Conservation (phyloP, 2,329 filamentous ascomycete genomes). For the Verticillium isaacii region DNA sequence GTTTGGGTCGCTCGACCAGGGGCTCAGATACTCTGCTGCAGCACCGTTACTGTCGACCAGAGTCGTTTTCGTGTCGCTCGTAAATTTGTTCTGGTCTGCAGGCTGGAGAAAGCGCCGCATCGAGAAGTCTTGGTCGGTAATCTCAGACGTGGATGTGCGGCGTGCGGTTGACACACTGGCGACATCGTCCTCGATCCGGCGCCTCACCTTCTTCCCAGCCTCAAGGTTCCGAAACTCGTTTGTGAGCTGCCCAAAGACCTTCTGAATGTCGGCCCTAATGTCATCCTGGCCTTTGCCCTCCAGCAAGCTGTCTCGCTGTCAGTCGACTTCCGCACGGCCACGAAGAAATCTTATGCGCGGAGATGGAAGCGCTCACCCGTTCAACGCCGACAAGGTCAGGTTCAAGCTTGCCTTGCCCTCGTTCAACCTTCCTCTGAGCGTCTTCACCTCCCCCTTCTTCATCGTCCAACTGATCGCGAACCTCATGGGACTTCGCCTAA, state of each 20-base stretch:
- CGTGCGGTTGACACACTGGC: not conserved
- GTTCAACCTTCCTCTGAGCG: not conserved
- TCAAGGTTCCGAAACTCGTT: not conserved
- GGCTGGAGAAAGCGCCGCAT: not conserved
- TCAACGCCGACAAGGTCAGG: not conserved
- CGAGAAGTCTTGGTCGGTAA: not conserved
- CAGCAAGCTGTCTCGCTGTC: not conserved
- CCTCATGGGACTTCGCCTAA: not conserved
- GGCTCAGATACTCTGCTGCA: not conserved
- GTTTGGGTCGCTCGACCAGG: not conserved
- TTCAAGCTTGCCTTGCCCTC: constrained; percentile 2
- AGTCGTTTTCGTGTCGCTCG: not conserved
- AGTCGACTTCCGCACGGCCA: not conserved
- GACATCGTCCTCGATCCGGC: not conserved
- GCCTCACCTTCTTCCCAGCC: not conserved
- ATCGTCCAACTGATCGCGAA: not conserved
- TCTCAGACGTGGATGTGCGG: not conserved
- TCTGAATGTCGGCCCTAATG: not conserved
- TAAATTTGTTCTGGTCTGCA: not conserved
- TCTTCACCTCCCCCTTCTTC: not conserved
- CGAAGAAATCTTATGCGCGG: too few species aligned
- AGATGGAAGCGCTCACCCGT: not conserved
- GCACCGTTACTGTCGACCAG: too few species aligned
- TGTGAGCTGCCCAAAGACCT: not conserved
- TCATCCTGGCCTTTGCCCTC: constrained; percentile 2